Conservation (phyloP, 148 eudicot species). For the Mesembryanthemum crystallinum region DNA sequence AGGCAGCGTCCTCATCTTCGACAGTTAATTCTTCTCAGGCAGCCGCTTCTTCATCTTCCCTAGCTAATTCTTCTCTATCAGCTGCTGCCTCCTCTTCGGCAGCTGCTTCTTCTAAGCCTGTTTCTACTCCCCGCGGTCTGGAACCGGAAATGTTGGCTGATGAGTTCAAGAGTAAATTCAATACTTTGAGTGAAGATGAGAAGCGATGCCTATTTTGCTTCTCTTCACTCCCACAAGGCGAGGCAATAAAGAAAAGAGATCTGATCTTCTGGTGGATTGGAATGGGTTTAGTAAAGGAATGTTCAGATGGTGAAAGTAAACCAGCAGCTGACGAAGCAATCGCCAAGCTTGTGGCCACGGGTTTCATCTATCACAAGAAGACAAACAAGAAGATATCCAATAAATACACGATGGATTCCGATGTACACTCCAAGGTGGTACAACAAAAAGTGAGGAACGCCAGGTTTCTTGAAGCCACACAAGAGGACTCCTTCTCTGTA, state of each 20-base stretch:
- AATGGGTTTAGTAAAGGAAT: neutral
- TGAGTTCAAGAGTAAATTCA: neutral
- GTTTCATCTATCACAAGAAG: neutral
- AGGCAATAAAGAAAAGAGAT: constrained; percentile 6
- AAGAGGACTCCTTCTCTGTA: neutral
- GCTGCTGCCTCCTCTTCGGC: neutral
- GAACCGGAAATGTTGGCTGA: too few relatives aligned
- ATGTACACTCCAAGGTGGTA: neutral
- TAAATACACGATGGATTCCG: neutral
- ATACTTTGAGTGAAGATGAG: neutral
- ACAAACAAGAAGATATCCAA: neutral
- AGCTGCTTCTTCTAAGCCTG: neutral
- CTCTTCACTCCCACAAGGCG: constrained; percentile 24
- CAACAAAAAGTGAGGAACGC: neutral
- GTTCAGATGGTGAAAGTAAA: neutral
- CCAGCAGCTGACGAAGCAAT: neutral
- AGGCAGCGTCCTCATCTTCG: too few relatives aligned
- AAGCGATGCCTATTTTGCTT: constrained; percentile 34
- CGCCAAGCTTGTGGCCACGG: neutral
- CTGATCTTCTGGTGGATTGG: constrained; percentile 9
- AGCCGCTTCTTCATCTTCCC: too few relatives aligned
- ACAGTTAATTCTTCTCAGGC: neutral
- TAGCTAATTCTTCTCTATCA: too few relatives aligned
- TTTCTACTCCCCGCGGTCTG: neutral
- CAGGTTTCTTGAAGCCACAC: too few relatives aligned